Evolutionary conservation across 345 rosid species (phyloP).

Genomic region (Camelina neglecta): DNA sequence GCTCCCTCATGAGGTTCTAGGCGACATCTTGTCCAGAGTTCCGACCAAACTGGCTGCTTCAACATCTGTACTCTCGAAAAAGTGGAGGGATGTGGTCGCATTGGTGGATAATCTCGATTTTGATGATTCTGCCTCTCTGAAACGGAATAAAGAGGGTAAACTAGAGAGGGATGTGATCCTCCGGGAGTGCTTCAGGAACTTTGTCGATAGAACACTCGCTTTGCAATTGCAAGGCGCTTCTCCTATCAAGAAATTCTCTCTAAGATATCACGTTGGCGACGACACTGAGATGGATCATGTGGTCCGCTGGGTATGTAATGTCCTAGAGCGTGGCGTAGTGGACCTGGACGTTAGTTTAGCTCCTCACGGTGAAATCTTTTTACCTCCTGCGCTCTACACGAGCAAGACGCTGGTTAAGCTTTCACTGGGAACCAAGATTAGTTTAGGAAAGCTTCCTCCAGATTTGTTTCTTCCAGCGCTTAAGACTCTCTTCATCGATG

Average conservation of each 20-base stretch:
- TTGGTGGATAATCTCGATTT: background rate
- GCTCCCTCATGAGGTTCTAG: slow-evolving; percentile 1
- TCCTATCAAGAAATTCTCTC: slow-evolving; percentile 1
- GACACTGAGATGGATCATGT: background rate
- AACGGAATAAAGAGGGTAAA: background rate
- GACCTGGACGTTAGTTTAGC: background rate
- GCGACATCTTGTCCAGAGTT: background rate
- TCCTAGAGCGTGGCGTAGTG: background rate
- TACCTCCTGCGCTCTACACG: background rate
- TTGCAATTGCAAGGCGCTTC: background rate
- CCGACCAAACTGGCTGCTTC: background rate
- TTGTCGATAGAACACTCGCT: too few species aligned
- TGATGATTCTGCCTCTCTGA: background rate
- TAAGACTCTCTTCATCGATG: slow-evolving; percentile 9
- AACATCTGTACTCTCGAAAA: background rate
- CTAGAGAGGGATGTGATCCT: background rate
- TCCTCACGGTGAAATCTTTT: background rate
- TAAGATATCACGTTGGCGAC: background rate
- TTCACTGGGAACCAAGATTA: background rate
- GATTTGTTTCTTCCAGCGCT: slow-evolving; percentile 24
- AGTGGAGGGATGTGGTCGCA: background rate
- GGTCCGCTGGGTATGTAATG: background rate
- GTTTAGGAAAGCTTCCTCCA: background rate
- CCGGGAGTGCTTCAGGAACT: too few species aligned
- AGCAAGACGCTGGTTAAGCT: slow-evolving; percentile 30